Conservation (phyloP, 2,329 filamentous ascomycete genomes). For the Dissoconium aciculare region DNA sequence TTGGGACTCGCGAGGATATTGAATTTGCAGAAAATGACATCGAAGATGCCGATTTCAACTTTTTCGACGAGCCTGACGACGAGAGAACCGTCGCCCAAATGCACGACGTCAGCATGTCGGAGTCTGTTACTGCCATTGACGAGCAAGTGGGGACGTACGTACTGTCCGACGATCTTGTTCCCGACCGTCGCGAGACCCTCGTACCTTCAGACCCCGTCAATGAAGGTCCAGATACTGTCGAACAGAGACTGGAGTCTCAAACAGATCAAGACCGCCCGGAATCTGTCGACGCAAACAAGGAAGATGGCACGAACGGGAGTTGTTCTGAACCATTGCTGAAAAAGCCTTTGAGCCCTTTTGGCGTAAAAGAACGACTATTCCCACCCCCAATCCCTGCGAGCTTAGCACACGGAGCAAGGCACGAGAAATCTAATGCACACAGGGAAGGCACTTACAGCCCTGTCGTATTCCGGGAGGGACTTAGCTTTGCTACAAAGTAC, state of each 20-base stretch:
- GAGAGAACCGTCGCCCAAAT: no score
- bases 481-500: slow-evolving; percentile 41
- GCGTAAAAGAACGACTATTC: slow-evolving; percentile 33
- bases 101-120: no score
- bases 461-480: slow-evolving; percentile 35
- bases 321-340: slow-evolving; percentile 9
- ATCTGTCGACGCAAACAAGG: no score
- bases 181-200: no score
- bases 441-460: slow-evolving; percentile 36
- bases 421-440: slow-evolving; percentile 6
- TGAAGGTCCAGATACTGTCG: no score
- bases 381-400: slow-evolving; percentile 25
- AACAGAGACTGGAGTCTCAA: no score
- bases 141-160: no score
- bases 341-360: slow-evolving; percentile 26
- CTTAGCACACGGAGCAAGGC: slow-evolving; percentile 3
- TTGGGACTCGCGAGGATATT: slow-evolving; percentile 42
- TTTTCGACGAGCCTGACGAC: slow-evolving; percentile 53
- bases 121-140: no score
- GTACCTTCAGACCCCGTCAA: no score
- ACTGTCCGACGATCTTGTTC: no score
- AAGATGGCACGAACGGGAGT: no score
- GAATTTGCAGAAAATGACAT: slow-evolving; percentile 13
- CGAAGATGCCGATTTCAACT: slow-evolving; percentile 70
- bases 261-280: no score